Percentiles rank a stretch among this genome's conserved stretches.
phyloP scores from a whole-genome alignment of 305 asterid genomes.

The Salvia sclarea region DNA sequence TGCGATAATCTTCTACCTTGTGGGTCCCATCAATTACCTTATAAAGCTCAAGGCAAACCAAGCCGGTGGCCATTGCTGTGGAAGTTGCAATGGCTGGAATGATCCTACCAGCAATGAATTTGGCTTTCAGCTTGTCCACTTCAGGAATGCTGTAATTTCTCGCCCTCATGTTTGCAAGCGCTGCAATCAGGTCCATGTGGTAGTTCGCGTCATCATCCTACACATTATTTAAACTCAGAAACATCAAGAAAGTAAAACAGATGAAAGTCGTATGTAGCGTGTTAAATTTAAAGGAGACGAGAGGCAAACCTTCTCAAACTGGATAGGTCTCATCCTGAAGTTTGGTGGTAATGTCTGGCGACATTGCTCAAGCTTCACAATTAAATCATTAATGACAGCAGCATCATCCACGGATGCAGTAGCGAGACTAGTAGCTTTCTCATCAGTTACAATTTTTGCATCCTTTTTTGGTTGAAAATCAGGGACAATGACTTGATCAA shows the following conservation, averaged over 20 bases:
- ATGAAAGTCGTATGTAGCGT: background rate
- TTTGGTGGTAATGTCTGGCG: slow-evolving; percentile 54
- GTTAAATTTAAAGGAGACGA: background rate
- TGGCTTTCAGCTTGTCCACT: slow-evolving; percentile 92
- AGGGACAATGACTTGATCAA: slow-evolving; percentile 69
- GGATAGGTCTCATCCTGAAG: slow-evolving; percentile 86
- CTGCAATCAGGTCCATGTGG: slow-evolving; percentile 93
- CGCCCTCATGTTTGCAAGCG: slow-evolving; percentile 99
- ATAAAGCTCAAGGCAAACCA: slow-evolving; percentile 91
- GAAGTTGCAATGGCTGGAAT: slow-evolving; percentile 95
- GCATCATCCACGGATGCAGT: slow-evolving; percentile 82
- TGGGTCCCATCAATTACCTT: slow-evolving; percentile 74
- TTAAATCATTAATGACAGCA: slow-evolving; percentile 70
- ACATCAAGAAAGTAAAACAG: background rate
- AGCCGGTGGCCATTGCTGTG: slow-evolving; percentile 93
- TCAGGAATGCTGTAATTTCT: slow-evolving; percentile 88
- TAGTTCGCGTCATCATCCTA: slow-evolving; percentile 95
- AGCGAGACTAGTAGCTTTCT: slow-evolving; percentile 81
- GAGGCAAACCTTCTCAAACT: slow-evolving; percentile 79
- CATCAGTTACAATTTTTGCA: slow-evolving; percentile 85
- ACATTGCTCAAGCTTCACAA: slow-evolving; percentile 65
- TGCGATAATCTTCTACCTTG: slow-evolving; percentile 87
- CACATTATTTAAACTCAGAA: background rate
- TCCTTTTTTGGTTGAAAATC: slow-evolving; percentile 71
- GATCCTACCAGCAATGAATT: slow-evolving; percentile 91